phyloP scores from a whole-genome alignment of 2,329 filamentous ascomycete species.

The Nakataea oryzae region DNA sequence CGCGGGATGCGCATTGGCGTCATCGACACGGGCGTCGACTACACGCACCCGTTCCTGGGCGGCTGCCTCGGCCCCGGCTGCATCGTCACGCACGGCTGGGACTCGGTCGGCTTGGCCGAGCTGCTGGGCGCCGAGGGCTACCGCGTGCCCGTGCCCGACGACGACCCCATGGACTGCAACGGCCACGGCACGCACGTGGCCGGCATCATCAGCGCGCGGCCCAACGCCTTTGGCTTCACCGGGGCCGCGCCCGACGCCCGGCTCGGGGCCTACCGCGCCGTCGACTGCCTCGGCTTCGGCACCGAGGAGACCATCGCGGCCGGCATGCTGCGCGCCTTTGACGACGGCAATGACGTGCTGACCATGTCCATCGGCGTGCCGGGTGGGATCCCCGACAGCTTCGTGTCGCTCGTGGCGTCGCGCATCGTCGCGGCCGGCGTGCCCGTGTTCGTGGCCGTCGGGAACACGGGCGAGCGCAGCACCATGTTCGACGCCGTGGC shows the following conservation, averaged over 20 bases:
- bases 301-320: slow-evolving; percentile 20
- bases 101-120: slow-evolving; percentile 1
- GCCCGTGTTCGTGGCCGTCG: slow-evolving; percentile 26
- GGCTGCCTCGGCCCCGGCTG: slow-evolving; percentile 23
- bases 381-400: slow-evolving; percentile 16
- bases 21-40: slow-evolving; percentile 12
- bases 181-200: slow-evolving; percentile 16
- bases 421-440: slow-evolving; percentile 29
- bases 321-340: slow-evolving; percentile 22
- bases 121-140: background rate
- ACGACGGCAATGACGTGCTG: slow-evolving; percentile 29
- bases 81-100: slow-evolving; percentile 3
- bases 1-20: slow-evolving; percentile 10
- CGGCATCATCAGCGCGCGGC: slow-evolving; percentile 13
- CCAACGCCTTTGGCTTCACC: slow-evolving; percentile 7
- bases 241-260: slow-evolving; percentile 15
- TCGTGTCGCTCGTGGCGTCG: slow-evolving; percentile 22
- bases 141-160: slow-evolving; percentile 7
- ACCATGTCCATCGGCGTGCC: slow-evolving; percentile 11
- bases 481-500: slow-evolving; percentile 12
- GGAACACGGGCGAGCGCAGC: slow-evolving; percentile 23
- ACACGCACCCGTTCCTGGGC: slow-evolving; percentile 20
- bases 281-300: slow-evolving; percentile 10
- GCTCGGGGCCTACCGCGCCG: slow-evolving; percentile 13
- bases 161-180: slow-evolving; percentile 12